Percentiles rank a stretch among this genome's conserved stretches.
Evolutionary conservation across 495 filamentous ascomycete species (phyloP).

Genomic region (Parmelia sp.): DNA sequence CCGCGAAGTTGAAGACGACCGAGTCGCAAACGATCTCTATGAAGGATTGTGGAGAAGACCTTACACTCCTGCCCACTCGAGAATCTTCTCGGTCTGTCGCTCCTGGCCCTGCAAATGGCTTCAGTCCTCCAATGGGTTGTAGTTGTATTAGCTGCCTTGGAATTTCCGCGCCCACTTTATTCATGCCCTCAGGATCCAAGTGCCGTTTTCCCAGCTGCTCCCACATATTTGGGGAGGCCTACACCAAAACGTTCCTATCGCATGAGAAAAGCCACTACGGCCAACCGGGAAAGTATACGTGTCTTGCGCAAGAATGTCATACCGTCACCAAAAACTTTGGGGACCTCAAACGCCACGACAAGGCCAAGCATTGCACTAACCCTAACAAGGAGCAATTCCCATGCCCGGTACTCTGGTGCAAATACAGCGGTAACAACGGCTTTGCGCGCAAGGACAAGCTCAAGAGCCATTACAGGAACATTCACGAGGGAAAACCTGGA

Average conservation of each 20-base stretch:
- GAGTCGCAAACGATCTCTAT: not conserved
- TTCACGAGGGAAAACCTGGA: slow-evolving; percentile 3
- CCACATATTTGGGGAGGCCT: no score
- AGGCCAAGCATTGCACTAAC: slow-evolving; percentile 6
- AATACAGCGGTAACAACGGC: slow-evolving; percentile 11
- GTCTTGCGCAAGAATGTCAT: slow-evolving; percentile 5
- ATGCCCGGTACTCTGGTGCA: slow-evolving; percentile 13
- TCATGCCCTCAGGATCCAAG: not conserved
- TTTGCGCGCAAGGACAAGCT: slow-evolving; percentile 22
- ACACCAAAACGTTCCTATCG: no score
- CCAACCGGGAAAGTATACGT: not conserved
- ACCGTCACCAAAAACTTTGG: not conserved
- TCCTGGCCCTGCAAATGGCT: not conserved
- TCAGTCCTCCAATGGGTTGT: not conserved
- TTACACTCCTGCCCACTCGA: not conserved
- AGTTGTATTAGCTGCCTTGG: not conserved
- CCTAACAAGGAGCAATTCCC: not conserved
- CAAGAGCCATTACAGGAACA: slow-evolving; percentile 9
- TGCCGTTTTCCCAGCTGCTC: not conserved
- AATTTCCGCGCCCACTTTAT: not conserved
- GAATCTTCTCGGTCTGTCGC: not conserved
- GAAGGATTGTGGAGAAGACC: not conserved
- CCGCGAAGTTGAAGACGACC: not conserved
- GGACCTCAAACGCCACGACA: slow-evolving; percentile 15
- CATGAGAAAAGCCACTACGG: slow-evolving; percentile 5